Conservation (phyloP, 2,329 filamentous ascomycete genomes). For the Tolypocladium paradoxum region DNA sequence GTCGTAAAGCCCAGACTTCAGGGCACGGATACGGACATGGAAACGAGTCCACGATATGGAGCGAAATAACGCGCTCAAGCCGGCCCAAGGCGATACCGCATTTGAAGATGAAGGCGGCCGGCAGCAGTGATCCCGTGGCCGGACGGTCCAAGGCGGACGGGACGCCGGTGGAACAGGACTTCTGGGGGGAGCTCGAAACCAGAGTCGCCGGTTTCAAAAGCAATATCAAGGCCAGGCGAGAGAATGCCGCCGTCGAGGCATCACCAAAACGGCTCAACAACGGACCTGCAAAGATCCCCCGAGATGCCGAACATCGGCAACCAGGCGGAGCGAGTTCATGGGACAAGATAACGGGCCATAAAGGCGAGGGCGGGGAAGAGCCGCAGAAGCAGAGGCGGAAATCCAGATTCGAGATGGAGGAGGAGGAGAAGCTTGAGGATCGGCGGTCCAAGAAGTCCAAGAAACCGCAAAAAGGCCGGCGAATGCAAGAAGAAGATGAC, state of each 20-base stretch:
- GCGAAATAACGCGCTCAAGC: conserved; percentile 7
- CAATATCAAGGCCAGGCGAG: not conserved
- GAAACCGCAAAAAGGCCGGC: conserved; percentile 11
- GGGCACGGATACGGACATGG: conserved; percentile 3
- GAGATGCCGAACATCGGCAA: not conserved
- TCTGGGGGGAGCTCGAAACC: conserved; percentile 15
- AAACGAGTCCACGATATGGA: conserved; percentile 8
- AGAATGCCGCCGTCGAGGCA: not conserved
- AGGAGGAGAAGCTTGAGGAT: conserved; percentile 7
- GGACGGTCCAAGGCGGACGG: not conserved
- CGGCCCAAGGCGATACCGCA: not conserved
- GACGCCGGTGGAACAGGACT: conserved; percentile 6
- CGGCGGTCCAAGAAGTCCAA: conserved; percentile 14
- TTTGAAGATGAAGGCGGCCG: not conserved
- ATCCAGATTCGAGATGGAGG: conserved; percentile 20
- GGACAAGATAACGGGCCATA: not conserved
- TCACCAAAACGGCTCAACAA: not conserved
- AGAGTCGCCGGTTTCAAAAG: conserved; percentile 8
- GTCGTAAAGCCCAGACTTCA: conserved; percentile 7
- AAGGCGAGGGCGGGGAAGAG: not conserved
- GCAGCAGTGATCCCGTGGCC: not conserved
- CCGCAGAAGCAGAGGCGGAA: conserved; percentile 13
- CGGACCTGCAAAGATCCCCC: not conserved
- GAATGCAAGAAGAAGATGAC: conserved; percentile 18
- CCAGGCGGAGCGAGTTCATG: not conserved